These are phyloP conservation scores for Chrysoporthe deuterocubensis DNA, from an alignment of 2,329 filamentous ascomycete genomes.

Conservation along the genomic window DNA sequence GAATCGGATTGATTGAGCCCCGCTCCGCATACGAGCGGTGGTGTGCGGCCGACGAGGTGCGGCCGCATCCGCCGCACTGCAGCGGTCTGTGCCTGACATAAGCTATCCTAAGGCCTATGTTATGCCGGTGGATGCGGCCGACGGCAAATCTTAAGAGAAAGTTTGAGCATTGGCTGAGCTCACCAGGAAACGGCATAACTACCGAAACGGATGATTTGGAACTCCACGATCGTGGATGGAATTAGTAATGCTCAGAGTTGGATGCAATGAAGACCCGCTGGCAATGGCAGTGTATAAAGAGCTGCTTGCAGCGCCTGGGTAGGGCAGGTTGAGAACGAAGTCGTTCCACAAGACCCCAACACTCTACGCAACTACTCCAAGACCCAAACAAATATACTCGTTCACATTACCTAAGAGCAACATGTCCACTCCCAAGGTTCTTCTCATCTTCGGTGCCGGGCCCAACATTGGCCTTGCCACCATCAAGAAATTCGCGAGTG, in stretches of 20 bases:
- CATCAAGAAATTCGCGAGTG: slow-evolving; percentile 42
- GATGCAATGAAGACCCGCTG: background rate
- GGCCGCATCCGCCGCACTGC: background rate
- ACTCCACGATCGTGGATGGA: background rate
- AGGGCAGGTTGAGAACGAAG: background rate
- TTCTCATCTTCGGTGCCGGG: slow-evolving; percentile 49
- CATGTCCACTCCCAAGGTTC: slow-evolving; percentile 32
- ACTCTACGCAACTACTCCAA: background rate
- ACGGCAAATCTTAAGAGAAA: background rate
- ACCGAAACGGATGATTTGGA: background rate
- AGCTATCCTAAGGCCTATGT: background rate
- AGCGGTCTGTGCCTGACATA: background rate
- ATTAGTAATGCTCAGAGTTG: background rate
- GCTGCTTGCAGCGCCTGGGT: background rate
- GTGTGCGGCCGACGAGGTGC: background rate
- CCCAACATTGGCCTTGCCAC: slow-evolving; percentile 44
- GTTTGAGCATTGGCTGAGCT: background rate
- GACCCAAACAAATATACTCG: background rate
- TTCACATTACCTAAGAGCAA: background rate
- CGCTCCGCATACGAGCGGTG: background rate
- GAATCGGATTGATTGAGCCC: background rate
- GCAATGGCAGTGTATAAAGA: background rate
- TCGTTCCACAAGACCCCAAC: background rate
- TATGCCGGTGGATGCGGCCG: background rate
- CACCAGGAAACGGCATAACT: background rate